These are phyloP conservation scores for Wallacemonas sp. DNA, from an alignment of 208 protist species.

Conservation along the genomic window DNA sequence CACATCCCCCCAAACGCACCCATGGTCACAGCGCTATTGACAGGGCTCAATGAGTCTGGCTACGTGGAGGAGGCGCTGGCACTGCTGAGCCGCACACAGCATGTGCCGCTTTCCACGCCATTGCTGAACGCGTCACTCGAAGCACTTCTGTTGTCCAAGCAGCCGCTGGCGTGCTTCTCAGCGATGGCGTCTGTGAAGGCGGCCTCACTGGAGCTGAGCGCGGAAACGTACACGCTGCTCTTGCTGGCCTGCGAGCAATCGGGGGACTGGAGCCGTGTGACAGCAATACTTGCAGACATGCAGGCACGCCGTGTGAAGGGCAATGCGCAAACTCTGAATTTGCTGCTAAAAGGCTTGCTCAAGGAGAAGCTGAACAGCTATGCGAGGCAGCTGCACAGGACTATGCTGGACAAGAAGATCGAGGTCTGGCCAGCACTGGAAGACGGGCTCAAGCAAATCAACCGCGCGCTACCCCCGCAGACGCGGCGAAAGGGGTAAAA, in stretches of 20 bases:
- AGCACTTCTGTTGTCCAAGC: conserved; percentile 66
- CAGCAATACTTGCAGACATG: conserved; percentile 74
- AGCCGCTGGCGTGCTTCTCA: conserved; percentile 74
- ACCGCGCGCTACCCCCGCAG: background rate
- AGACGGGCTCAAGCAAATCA: conserved; percentile 32
- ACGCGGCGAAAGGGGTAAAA: background rate
- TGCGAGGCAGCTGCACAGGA: conserved; percentile 66
- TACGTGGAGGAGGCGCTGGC: conserved; percentile 81
- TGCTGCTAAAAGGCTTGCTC: conserved; percentile 82
- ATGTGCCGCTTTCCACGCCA: conserved; percentile 68
- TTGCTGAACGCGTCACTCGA: conserved; percentile 84
- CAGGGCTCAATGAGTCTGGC: conserved; percentile 73
- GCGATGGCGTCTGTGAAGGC: conserved; percentile 46
- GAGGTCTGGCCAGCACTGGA: conserved; percentile 78
- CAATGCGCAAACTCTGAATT: conserved; percentile 71
- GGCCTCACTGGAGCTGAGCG: conserved; percentile 34
- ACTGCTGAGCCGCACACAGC: conserved; percentile 58
- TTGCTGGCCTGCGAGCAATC: conserved; percentile 80
- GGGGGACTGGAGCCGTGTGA: conserved; percentile 63
- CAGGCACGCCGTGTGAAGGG: conserved; percentile 69
- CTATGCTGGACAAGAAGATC: conserved; percentile 72
- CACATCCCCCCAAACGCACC: conserved; percentile 65
- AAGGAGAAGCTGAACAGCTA: conserved; percentile 63
- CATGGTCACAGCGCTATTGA: conserved; percentile 75
- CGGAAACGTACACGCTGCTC: conserved; percentile 81